Base-by-base conservation (phyloP, 1,284 basidiomycete genomes). In the Wallemia ichthyophaga region DNA sequence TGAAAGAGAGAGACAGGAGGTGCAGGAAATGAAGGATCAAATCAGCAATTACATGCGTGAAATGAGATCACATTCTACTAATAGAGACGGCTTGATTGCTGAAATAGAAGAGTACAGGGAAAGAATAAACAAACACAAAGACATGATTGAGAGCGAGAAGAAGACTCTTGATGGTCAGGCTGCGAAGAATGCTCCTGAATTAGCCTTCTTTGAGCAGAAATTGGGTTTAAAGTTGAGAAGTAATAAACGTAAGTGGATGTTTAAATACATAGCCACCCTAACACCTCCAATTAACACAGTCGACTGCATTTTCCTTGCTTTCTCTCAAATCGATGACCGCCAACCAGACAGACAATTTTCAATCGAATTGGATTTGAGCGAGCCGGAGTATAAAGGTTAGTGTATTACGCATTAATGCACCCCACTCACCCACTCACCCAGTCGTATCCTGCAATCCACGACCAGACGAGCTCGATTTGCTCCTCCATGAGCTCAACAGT, bases 211-310 rank as follows among this genome's bases (percentile, higher is more conserved):
- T 31, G 65, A 67, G 56, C 58, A 61, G 21, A 63, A 62, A 24
- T 61, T 66, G 1, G 67, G 65, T 2, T 59, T 67, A 21, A 61
- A 62, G 60, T 62, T 67, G 13, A 58, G 63, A 27, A 65, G 65
- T 2, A 58, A 58, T 9, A 62, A 60, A 19, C 60, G 65, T 65
- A 25, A 56, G 64, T 62, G 13, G 23, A 24, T 17, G 21, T 26
- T 13, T 59, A 5, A n/a, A n/a, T n/a, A n/a, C n/a, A n/a, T n/a
- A n/a, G n/a, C n/a, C n/a, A n/a, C n/a, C n/a, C n/a, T n/a, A n/a
- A n/a, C n/a, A n/a, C n/a, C n/a, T n/a, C n/a, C n/a, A n/a, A n/a
- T n/a, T n/a, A n/a, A n/a, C 61, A 64, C 27, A 63, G 64, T 32
- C 62, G 63, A 63, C 62, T 62, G 54, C 62, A 62, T 61, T 25